Evolutionary conservation across 768 basidiomycete genomes (phyloP), one percentile per base, ranked within the genome.

Genomic region (Tulasnella calospora): DNA sequence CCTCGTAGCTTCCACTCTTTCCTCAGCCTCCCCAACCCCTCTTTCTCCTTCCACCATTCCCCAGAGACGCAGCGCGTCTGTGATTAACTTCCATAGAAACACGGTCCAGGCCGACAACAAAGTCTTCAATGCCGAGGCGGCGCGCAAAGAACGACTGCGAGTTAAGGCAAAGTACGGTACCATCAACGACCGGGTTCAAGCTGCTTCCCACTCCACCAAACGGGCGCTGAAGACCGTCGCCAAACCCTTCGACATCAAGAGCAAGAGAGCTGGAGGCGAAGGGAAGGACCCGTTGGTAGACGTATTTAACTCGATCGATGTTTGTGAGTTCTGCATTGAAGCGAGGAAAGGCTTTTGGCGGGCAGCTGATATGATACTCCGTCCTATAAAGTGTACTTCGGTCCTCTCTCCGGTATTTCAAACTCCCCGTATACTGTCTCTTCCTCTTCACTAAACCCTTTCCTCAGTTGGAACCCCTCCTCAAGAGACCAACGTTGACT

Each of bases 91-190:
- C 61, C 27, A 67, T 6, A 7, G 61, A 27, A 27, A 19, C 61
- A 30, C 61, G 23, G 27, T 67, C 61, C 15, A 12, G 33, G 33
- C 36, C 41, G 71, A 21, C 36, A 46, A 72, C 35, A 72, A 72
- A 27, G 36, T 72, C 71, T 72, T 72, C 38, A 46, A 72, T 72
- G 71, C 71, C 12, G 71, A 40, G 12, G 71, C 71, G 3, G 71
- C 36, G 4, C 71, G 71, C 21, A 10, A 23, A 30, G 71, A 72
- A 72, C 38, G 38, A 5, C 19, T 21, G 3, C 71, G 71, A 8
- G 44, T 72, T 41, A 19, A 72, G 21, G 33, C 13, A 21, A 72
- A 72, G 27, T 72, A 72, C 38, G 23, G 71, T 7, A 46, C 23
- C 41, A 27, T 19, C 9, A 40, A 27, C 71, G 9, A 35, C 12